These are phyloP conservation scores for Colletotrichum magnum DNA, from an alignment of 2,329 filamentous ascomycete species.

Conservation along the genomic window DNA sequence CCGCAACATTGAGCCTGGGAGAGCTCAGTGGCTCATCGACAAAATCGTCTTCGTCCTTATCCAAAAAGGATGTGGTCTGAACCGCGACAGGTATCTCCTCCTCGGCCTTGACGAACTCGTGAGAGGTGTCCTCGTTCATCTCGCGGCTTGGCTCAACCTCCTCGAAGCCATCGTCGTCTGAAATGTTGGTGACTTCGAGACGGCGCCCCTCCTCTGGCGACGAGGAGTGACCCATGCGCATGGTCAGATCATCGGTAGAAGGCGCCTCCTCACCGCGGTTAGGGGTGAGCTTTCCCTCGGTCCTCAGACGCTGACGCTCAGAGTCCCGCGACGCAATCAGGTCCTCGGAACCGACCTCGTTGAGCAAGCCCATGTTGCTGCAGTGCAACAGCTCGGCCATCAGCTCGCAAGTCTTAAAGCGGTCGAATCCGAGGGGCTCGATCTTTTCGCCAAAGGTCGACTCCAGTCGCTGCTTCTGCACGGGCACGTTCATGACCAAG, in stretches of 20 bases:
- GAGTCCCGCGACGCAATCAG: conserved; percentile 84
- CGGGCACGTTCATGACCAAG: conserved; percentile 83
- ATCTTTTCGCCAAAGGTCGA: conserved; percentile 93
- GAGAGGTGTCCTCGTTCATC: conserved; percentile 79
- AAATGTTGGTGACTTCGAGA: conserved; percentile 83
- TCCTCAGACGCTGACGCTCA: conserved; percentile 84
- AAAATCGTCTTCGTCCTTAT: conserved; percentile 79
- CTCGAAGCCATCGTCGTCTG: conserved; percentile 94
- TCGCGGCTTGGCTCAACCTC: conserved; percentile 82
- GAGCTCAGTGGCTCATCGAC: conserved; percentile 84
- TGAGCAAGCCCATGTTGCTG: conserved; percentile 97
- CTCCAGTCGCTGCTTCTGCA: conserved; percentile 80
- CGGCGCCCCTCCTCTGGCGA: conserved; percentile 74
- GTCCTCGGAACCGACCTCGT: conserved; percentile 90
- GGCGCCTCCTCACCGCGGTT: conserved; percentile 56
- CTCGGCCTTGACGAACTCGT: conserved; percentile 75
- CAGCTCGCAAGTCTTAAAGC: conserved; percentile 98
- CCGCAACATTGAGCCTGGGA: conserved; percentile 73
- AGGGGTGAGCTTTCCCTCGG: conserved; percentile 76
- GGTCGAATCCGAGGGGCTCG: conserved; percentile 94
- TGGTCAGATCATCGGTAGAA: conserved; percentile 73
- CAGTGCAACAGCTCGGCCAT: conserved; percentile 98
- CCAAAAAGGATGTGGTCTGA: conserved; percentile 48
- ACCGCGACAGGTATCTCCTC: conserved; percentile 60
- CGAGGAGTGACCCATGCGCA: conserved; percentile 66